phyloP scores from a whole-genome alignment of 768 basidiomycete genomes.

The Mycena crocata region DNA sequence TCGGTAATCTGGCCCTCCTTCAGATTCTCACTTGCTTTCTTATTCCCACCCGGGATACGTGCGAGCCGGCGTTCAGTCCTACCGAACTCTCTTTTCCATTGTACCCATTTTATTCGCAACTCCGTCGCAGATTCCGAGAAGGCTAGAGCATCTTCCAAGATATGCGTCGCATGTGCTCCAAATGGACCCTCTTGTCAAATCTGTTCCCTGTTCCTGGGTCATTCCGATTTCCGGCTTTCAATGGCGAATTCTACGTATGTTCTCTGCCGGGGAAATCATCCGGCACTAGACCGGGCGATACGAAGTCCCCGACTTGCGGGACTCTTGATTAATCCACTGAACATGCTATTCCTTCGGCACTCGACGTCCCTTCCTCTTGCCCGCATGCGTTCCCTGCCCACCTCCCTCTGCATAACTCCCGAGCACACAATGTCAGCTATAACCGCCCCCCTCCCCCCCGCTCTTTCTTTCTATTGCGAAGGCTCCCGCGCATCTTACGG shows the following conservation, averaged over 20 bases:
- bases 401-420: not conserved
- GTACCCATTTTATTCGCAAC: not conserved
- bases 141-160: too few relatives aligned
- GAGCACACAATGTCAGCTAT: too few relatives aligned
- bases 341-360: not conserved
- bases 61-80: not conserved
- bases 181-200: conserved; percentile 11
- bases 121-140: not conserved
- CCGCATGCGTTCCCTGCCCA: not conserved
- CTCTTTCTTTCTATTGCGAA: not conserved
- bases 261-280: conserved; percentile 17
- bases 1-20: not conserved
- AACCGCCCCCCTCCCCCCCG: not conserved
- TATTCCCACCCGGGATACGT: conserved; percentile 21
- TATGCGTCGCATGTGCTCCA: not conserved
- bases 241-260: not conserved
- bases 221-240: not conserved
- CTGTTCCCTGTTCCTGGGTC: conserved; percentile 11
- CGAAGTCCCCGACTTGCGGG: conserved; percentile 1
- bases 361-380: not conserved
- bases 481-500: conserved; percentile 19
- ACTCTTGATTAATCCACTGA: conserved; percentile 9
- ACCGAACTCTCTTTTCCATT: conserved; percentile 12
- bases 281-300: not conserved
- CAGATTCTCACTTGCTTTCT: too few relatives aligned